Base-by-base conservation (phyloP, 2,329 filamentous ascomycete genomes). In the Aureobasidium musti region DNA sequence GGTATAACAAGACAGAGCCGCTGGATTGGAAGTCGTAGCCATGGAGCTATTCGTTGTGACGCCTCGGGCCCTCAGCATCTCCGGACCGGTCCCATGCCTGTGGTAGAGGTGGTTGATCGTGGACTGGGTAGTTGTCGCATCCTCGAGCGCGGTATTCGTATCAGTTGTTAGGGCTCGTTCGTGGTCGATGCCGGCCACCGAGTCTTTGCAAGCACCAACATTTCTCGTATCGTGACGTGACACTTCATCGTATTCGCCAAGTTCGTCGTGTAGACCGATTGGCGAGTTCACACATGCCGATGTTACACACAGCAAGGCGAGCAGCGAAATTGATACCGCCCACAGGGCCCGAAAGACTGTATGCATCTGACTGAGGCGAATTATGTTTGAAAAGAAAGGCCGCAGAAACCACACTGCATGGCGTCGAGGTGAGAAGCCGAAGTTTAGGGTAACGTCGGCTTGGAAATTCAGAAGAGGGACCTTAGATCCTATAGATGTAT, bases 1-100 rank as follows among this genome's bases (percentile, higher is more conserved):
- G 5, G 26, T 19, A 30, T 65, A 65, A 28, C 63, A 65, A n/a
- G 63, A 35, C 10, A 65, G 26, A 8, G 61, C 61, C 23, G n/a
- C 45, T 3, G 59, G n/a, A 28, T 63, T 63, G 4, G 59, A 49
- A 3, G 45, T 39, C 11, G 59, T 63, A 37, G 45, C 5, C n/a
- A 6, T 28, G 4, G 59, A 63, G 21, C 10, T 10, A 17, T 63
- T 63, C 28, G 45, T 10, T 7, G 21, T 19, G 45, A 50, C 43
- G 5, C n/a, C 59, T 28, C 59, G 19, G 6, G 45, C 59, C 14
- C 45, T 39, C 1, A 50, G 23, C 45, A 14, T 37, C 1, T 47
- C 45, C 17, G 21, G 21, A 19, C 6, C 17, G 5, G 21, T 63
- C 35, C 45, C 45, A 30, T 63, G 59, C 21, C 45, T 63, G 8